Percentiles rank a stretch among this genome's conserved stretches.
Evolutionary conservation across 768 basidiomycete species (phyloP).

Genomic region (Suillus decipiens): DNA sequence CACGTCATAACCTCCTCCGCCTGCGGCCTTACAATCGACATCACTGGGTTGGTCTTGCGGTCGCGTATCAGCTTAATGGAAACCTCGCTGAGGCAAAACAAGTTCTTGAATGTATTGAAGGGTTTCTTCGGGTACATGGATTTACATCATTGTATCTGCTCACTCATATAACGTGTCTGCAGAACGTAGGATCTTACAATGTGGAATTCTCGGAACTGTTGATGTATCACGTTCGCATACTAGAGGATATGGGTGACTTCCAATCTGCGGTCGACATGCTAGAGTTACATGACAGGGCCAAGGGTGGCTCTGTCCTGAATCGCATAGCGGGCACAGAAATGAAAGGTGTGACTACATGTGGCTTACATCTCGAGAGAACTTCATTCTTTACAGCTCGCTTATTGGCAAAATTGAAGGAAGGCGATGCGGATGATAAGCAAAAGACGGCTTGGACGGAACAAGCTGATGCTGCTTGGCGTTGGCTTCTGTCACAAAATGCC

Average conservation of each 20-base stretch:
- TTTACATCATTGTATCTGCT: background rate
- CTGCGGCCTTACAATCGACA: slow-evolving; percentile 81
- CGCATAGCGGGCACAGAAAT: slow-evolving; percentile 65
- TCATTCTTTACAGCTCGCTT: slow-evolving; percentile 61
- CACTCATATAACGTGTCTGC: slow-evolving; percentile 1
- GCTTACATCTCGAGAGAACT: background rate
- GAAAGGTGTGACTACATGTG: slow-evolving; percentile 48
- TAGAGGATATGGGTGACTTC: slow-evolving; percentile 72
- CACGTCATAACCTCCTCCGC: slow-evolving; percentile 77
- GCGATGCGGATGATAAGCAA: slow-evolving; percentile 15
- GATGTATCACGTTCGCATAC: slow-evolving; percentile 71
- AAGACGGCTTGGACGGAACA: slow-evolving; percentile 50
- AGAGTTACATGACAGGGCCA: slow-evolving; percentile 52
- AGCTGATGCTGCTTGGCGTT: slow-evolving; percentile 80
- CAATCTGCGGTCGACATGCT: slow-evolving; percentile 62
- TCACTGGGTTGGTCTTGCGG: slow-evolving; percentile 88
- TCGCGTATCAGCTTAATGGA: slow-evolving; percentile 85
- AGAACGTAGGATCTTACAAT: slow-evolving; percentile 81
- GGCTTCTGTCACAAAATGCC: slow-evolving; percentile 81
- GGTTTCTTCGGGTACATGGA: slow-evolving; percentile 61
- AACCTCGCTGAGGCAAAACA: slow-evolving; percentile 69
- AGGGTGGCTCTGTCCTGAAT: slow-evolving; percentile 69
- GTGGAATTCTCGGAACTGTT: slow-evolving; percentile 82
- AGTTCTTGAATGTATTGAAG: slow-evolving; percentile 72
- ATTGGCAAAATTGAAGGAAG: slow-evolving; percentile 54